phyloP scores from a whole-genome alignment of 306 rosid genomes.

The apple (Malus domestica) region ASM211411v1 NC_041804.1:24050001-24050500 shows the following conservation, averaged over 20 bases:
- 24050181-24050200: background rate
- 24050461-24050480: background rate
- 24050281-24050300: background rate
- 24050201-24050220: background rate
- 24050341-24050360: background rate
- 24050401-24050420: background rate
- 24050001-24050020: conserved; percentile 43
- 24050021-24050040: background rate
- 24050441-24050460: background rate
- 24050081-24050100: background rate
- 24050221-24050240: background rate
- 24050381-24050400: background rate
- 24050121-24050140: background rate
- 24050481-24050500: background rate
- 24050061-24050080: background rate
- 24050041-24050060: background rate
- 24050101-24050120: background rate
- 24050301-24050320: background rate
- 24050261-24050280: background rate
- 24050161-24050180: background rate
- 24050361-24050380: background rate
- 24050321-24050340: background rate
- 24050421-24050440: background rate
- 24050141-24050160: background rate
- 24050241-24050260: background rate